Evolutionary conservation across 176 grass and related monocot genomes (phyloP).

Genomic region (Cenchrus americanus): DNA sequence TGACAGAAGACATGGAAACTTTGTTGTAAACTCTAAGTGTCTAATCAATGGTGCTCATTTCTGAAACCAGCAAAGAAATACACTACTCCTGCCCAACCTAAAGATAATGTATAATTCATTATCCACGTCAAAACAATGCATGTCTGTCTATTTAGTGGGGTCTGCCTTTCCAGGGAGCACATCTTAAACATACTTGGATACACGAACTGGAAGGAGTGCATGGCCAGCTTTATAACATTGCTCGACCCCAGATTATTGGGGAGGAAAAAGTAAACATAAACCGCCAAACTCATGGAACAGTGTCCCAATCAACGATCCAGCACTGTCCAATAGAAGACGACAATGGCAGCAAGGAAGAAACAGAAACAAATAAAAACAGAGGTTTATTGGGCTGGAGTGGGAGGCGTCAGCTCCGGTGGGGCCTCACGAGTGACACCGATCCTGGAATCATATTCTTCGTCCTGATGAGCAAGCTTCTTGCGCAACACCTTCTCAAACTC

Average conservation of each 20-base stretch:
- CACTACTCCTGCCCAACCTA: neutral
- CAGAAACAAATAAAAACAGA: constrained; percentile 12
- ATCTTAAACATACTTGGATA: constrained; percentile 45
- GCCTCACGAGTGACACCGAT: constrained; percentile 56
- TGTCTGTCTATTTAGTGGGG: neutral
- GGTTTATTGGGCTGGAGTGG: constrained; percentile 64
- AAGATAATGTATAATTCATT: neutral
- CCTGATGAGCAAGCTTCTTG: constrained; percentile 68
- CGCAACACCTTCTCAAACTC: constrained; percentile 79
- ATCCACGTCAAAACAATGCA: constrained; percentile 19
- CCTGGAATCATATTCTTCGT: constrained; percentile 70
- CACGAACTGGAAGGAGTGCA: constrained; percentile 48
- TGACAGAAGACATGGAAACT: neutral
- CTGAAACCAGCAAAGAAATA: neutral
- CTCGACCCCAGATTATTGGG: constrained; percentile 81
- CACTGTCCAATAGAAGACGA: constrained; percentile 40
- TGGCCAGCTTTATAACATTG: constrained; percentile 64
- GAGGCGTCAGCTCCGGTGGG: constrained; percentile 54
- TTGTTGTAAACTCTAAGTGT: neutral
- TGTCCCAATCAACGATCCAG: constrained; percentile 44
- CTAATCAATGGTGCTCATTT: neutral
- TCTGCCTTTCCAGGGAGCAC: constrained; percentile 39
- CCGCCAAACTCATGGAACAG: constrained; percentile 49
- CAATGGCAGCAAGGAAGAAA: constrained; percentile 32
- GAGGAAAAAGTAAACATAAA: constrained; percentile 55